phyloP scores from a whole-genome alignment of 1,284 basidiomycete genomes.

The Irpex sp. region DNA sequence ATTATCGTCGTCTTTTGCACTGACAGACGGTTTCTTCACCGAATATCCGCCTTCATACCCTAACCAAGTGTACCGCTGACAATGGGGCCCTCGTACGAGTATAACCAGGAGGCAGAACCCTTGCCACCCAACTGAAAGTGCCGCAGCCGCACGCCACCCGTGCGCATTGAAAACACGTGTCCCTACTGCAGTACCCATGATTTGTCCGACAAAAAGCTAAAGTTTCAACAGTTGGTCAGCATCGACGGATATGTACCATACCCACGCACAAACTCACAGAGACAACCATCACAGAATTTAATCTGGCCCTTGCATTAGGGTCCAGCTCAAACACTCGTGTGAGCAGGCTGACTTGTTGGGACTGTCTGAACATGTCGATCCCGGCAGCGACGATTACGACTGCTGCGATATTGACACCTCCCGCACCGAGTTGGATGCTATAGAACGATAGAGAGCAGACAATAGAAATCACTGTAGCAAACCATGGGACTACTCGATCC shows the following conservation, averaged over 20 bases:
- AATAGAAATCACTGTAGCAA: constrained; percentile 46
- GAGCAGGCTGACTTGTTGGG: constrained; percentile 43
- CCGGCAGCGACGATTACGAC: constrained; percentile 48
- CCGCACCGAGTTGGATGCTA: constrained; percentile 49
- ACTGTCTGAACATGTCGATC: constrained; percentile 53
- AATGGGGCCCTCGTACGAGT: constrained; percentile 23
- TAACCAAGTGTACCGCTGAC: constrained; percentile 48
- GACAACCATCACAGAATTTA: constrained; percentile 57
- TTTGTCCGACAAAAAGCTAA: constrained; percentile 52
- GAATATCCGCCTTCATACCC: constrained; percentile 44
- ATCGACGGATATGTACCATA: not conserved
- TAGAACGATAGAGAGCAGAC: constrained; percentile 36
- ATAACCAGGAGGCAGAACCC: constrained; percentile 48
- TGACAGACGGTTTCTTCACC: constrained; percentile 26
- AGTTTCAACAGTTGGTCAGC: not conserved
- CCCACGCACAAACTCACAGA: constrained; percentile 30
- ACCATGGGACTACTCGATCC: constrained; percentile 56
- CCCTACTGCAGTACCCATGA: constrained; percentile 58
- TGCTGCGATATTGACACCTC: constrained; percentile 48
- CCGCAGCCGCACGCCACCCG: constrained; percentile 61
- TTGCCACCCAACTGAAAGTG: constrained; percentile 53
- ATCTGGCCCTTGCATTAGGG: constrained; percentile 44
- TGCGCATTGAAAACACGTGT: constrained; percentile 56
- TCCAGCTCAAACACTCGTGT: constrained; percentile 45
- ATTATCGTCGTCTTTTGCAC: not conserved